Conservation (phyloP, 768 basidiomycete genomes). For the Imleria badia region DNA sequence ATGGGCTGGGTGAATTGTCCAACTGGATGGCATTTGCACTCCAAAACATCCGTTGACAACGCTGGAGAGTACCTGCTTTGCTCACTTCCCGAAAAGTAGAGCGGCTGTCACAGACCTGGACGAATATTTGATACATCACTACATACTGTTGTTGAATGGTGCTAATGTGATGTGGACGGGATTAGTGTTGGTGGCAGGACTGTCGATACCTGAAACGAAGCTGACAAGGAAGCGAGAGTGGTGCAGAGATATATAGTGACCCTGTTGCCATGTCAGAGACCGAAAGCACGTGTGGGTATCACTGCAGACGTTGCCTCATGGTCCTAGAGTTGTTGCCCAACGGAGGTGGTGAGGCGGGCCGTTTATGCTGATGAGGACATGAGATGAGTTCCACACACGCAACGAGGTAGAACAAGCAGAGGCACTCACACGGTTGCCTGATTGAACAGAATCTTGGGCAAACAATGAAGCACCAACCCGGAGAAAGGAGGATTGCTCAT, state of each 20-base stretch:
- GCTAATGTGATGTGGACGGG: background rate
- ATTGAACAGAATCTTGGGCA: conserved; percentile 12
- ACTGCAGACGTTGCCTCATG: conserved; percentile 15
- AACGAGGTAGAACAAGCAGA: background rate
- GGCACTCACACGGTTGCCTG: conserved; percentile 10
- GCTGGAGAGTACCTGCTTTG: too few species aligned
- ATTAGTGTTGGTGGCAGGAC: background rate
- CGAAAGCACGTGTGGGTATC: background rate
- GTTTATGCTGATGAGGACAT: conserved; percentile 8
- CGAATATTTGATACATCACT: too few species aligned
- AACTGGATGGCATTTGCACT: too few species aligned
- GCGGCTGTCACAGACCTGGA: too few species aligned
- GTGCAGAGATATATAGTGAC: too few species aligned
- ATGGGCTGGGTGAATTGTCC: too few species aligned
- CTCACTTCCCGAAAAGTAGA: too few species aligned
- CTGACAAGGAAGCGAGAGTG: background rate
- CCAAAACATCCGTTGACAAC: too few species aligned
- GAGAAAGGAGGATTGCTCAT: background rate
- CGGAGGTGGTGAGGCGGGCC: conserved; percentile 9
- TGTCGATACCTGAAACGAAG: background rate
- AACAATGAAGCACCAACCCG: conserved; percentile 14
- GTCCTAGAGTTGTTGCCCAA: background rate
- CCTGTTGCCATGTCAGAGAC: background rate
- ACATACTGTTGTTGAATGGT: background rate
- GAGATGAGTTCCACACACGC: conserved; percentile 3